Evolutionary conservation across 352 stramenopile genomes (phyloP).

Genomic region (Phytophthora quininea): DNA sequence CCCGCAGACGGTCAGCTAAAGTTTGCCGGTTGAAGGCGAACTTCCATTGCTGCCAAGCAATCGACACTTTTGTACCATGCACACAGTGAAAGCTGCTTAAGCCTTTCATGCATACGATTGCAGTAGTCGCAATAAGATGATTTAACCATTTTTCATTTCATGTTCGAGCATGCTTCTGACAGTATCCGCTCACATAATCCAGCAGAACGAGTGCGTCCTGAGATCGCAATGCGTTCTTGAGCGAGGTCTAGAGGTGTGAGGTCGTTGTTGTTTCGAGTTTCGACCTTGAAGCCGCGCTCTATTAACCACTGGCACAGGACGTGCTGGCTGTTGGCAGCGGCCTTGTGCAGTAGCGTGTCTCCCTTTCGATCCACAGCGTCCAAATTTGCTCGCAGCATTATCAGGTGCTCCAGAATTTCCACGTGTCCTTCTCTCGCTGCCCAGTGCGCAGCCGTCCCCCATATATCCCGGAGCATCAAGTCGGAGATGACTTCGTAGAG

Average conservation of each 20-base stretch:
- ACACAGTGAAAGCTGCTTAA: not conserved
- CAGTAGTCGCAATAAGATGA: not conserved
- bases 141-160: conserved; percentile 10
- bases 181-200: conserved; percentile 64
- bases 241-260: conserved; percentile 66
- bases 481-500: conserved; percentile 45
- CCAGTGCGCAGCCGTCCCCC: conserved; percentile 81
- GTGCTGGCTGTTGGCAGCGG: conserved; percentile 74
- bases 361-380: conserved; percentile 69
- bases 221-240: conserved; percentile 48
- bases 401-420: conserved; percentile 67
- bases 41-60: not conserved
- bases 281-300: conserved; percentile 66
- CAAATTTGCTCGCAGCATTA: conserved; percentile 55
- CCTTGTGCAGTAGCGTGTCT: conserved; percentile 78
- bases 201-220: conserved; percentile 38
- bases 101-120: not conserved
- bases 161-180: conserved; percentile 40
- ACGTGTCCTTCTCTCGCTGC: conserved; percentile 70
- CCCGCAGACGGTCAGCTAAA: not conserved
- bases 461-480: conserved; percentile 67
- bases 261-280: conserved; percentile 71
- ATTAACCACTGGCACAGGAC: conserved; percentile 71
- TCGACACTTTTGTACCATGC: not conserved
- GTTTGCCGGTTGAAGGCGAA: not conserved